Evolutionary conservation across 2,329 filamentous ascomycete species (phyloP).

Genomic region (Arthrobotrys iridis): DNA sequence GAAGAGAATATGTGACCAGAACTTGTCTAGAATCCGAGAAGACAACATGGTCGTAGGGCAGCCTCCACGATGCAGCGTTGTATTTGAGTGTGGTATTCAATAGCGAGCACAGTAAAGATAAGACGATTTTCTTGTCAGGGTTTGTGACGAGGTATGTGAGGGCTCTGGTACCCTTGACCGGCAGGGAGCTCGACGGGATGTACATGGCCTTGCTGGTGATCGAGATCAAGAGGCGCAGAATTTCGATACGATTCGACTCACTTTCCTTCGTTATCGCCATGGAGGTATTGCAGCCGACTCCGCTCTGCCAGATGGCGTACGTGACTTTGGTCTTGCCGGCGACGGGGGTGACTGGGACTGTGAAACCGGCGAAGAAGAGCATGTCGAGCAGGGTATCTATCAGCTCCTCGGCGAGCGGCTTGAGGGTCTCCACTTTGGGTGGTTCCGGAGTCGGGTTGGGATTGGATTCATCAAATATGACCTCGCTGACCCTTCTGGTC

Average conservation of each 20-base stretch:
- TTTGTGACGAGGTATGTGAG: constrained; percentile 85
- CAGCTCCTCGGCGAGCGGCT: constrained; percentile 89
- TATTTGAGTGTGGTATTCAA: constrained; percentile 82
- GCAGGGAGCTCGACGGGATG: constrained; percentile 80
- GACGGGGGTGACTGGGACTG: constrained; percentile 74
- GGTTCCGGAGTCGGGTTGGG: constrained; percentile 60
- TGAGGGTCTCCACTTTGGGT: constrained; percentile 71
- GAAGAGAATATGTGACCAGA: constrained; percentile 88
- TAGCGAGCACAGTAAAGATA: constrained; percentile 85
- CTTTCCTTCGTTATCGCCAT: constrained; percentile 89
- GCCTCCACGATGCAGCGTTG: constrained; percentile 90
- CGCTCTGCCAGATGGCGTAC: constrained; percentile 97
- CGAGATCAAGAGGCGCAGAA: constrained; percentile 80
- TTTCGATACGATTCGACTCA: constrained; percentile 89
- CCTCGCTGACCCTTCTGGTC: constrained; percentile 71
- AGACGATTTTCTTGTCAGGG: constrained; percentile 62
- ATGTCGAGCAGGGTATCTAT: constrained; percentile 89
- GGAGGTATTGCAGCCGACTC: constrained; percentile 91
- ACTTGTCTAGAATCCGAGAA: constrained; percentile 91
- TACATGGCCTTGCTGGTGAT: constrained; percentile 94
- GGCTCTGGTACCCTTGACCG: constrained; percentile 81
- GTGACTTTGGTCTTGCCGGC: constrained; percentile 81
- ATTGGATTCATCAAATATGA: constrained; percentile 79
- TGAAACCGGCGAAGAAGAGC: constrained; percentile 90
- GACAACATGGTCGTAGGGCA: constrained; percentile 91